Evolutionary conservation across 2,329 filamentous ascomycete species (phyloP).

Genomic region (Chaetothyriales sp.): DNA sequence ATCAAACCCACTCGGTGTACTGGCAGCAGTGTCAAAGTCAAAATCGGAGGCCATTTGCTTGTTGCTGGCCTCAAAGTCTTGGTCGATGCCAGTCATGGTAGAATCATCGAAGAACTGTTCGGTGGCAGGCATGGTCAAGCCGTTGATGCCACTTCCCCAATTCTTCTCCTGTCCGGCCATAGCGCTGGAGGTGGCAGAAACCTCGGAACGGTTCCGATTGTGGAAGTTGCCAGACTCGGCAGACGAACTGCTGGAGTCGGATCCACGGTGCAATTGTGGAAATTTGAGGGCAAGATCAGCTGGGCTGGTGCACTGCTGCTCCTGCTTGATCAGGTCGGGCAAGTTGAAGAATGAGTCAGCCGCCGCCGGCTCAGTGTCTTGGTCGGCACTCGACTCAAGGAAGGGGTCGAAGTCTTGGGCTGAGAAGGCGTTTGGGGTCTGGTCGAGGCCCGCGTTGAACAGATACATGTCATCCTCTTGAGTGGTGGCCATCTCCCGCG

Average conservation of each 20-base stretch:
- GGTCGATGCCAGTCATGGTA: slow-evolving; percentile 24
- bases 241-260: slow-evolving; percentile 31
- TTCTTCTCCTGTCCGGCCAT: slow-evolving; percentile 19
- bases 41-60: slow-evolving; percentile 36
- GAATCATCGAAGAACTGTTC: slow-evolving; percentile 29
- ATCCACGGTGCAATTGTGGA: slow-evolving; percentile 32
- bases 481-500: background rate
- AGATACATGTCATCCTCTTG: slow-evolving; percentile 30
- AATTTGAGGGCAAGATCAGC: slow-evolving; percentile 13
- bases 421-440: slow-evolving; percentile 25
- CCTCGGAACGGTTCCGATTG: slow-evolving; percentile 27
- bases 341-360: slow-evolving; percentile 21
- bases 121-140: slow-evolving; percentile 26
- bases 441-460: slow-evolving; percentile 26
- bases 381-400: slow-evolving; percentile 20
- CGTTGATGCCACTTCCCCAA: slow-evolving; percentile 20
- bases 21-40: slow-evolving; percentile 36
- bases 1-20: slow-evolving; percentile 32
- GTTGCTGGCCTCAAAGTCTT: slow-evolving; percentile 33
- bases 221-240: slow-evolving; percentile 30
- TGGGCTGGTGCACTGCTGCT: slow-evolving; percentile 15
- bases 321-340: slow-evolving; percentile 14
- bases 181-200: slow-evolving; percentile 29
- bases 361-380: slow-evolving; percentile 16
- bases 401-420: slow-evolving; percentile 32